Base-by-base conservation (phyloP, 805 yeast genomes). In the Saturnispora saitoi region DNA sequence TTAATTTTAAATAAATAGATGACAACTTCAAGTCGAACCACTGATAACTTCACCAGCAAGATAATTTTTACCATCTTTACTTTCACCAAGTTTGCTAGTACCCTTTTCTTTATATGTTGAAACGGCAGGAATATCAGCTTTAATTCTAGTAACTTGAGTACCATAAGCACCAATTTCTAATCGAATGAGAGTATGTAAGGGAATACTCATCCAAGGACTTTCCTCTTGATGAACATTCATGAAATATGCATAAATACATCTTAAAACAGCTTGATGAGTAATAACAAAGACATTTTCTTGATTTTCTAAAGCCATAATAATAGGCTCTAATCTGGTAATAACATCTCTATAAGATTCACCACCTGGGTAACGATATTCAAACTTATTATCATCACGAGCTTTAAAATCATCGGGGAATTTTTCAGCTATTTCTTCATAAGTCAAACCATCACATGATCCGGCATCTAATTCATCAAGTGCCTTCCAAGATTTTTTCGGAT, bases 121-220 rank as follows among this genome's bases (percentile, higher is more conserved):
- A 4, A 93, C 99, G 0, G 99, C 99, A 2, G 99, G 99, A 45
- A 93, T 91, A 63, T 93, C 87, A 0, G 98, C 99, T 58, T 88
- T 88, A 50, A 93, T 86, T 57, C 95, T 75, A 17, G 91, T 84
- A 15, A 90, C 98, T 39, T 81, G 68, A 0, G 99, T 90, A 44
- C 82, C 83, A 60, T 87, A 90, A 0, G 99, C 96, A 49, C 95
- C 75, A n/a, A 97, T 96, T 64, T 93, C 98, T 54, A 93, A 71
- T 62, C 88, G 85, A 59, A 93, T 93, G 63, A 93, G 70, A 0
- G 99, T 93, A 63, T 93, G 99, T 58, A 93, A 71, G 5, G 99
- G 99, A 51, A 93, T 95, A 36, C 95, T 87, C 96, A 93, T 89
- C 99, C 99, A 93, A 4, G 99, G 99, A 50, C 90, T 79, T 64